These are phyloP conservation scores for Pseudocercospora pini-densiflorae DNA, from an alignment of 2,329 filamentous ascomycete species.

Conservation along the genomic window DNA sequence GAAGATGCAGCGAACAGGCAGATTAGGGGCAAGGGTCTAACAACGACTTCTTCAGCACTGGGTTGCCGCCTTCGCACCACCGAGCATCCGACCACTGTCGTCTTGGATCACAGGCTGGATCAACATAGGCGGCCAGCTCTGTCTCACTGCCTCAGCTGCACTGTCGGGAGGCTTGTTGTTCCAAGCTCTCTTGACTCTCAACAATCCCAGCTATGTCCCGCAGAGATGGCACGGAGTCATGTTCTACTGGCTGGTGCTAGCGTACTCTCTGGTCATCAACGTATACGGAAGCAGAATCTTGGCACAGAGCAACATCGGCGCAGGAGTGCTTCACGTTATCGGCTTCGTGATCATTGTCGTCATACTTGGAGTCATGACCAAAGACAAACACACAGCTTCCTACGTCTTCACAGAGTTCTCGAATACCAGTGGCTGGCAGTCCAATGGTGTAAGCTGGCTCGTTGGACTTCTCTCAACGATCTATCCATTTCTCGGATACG, in stretches of 20 bases:
- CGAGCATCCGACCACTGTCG: slow-evolving; percentile 41
- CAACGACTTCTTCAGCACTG: slow-evolving; percentile 52
- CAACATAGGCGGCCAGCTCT: slow-evolving; percentile 27
- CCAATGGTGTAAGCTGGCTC: slow-evolving; percentile 25
- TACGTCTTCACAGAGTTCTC: slow-evolving; percentile 26
- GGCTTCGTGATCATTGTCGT: slow-evolving; percentile 51
- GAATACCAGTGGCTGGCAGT: slow-evolving; percentile 28
- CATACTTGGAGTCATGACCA: slow-evolving; percentile 44
- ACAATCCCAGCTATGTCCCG: slow-evolving; percentile 24
- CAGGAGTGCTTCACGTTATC: slow-evolving; percentile 52
- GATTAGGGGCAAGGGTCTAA: too few relatives aligned
- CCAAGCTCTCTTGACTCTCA: slow-evolving; percentile 28
- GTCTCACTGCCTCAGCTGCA: slow-evolving; percentile 25
- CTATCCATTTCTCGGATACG: slow-evolving; percentile 28
- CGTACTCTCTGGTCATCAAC: slow-evolving; percentile 28
- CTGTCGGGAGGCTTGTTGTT: slow-evolving; percentile 25
- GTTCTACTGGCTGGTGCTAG: slow-evolving; percentile 27
- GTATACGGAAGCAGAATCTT: slow-evolving; percentile 28
- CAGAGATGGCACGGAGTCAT: slow-evolving; percentile 35
- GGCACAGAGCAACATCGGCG: slow-evolving; percentile 51
- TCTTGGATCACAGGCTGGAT: slow-evolving; percentile 44
- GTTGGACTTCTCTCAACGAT: slow-evolving; percentile 26
- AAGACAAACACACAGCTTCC: slow-evolving; percentile 42
- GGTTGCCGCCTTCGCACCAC: slow-evolving; percentile 48
- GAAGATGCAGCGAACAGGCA: background rate